phyloP scores from a whole-genome alignment of 1,139 yeast species.

The Pichia sp. region DNA sequence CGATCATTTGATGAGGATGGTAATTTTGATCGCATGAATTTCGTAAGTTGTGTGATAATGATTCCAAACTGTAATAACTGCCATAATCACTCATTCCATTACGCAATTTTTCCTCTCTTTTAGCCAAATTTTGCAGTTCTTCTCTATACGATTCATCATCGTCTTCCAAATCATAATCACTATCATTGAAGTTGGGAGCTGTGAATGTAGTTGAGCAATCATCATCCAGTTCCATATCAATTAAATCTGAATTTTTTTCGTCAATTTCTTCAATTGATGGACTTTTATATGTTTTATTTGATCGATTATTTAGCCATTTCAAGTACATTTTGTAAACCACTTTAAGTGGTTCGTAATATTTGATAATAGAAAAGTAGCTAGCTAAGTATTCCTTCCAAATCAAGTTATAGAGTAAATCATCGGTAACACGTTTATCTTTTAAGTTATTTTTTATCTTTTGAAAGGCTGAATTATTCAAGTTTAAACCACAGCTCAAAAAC shows the following conservation, averaged over 20 bases:
- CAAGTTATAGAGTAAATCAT: slow-evolving; percentile 8
- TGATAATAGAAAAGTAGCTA: slow-evolving; percentile 14
- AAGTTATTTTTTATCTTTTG: too few species aligned
- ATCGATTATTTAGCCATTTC: slow-evolving; percentile 7
- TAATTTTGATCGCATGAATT: neutral
- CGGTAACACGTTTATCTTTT: neutral
- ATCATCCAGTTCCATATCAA: too few species aligned
- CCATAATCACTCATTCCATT: slow-evolving; percentile 15
- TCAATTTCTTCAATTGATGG: slow-evolving; percentile 4
- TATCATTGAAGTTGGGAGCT: neutral
- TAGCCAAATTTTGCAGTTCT: slow-evolving; percentile 1
- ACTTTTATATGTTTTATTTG: slow-evolving; percentile 1
- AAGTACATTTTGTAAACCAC: slow-evolving; percentile 12
- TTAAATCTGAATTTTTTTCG: neutral
- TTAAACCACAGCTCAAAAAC: slow-evolving; percentile 9
- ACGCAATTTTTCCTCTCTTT: slow-evolving; percentile 3
- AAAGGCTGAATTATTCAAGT: slow-evolving; percentile 4
- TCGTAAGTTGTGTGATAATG: too few species aligned
- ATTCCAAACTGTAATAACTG: slow-evolving; percentile 6
- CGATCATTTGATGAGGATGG: neutral
- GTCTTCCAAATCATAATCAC: slow-evolving; percentile 1
- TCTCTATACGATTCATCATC: slow-evolving; percentile 1
- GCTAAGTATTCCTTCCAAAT: slow-evolving; percentile 15
- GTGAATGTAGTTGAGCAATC: neutral
- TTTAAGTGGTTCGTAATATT: slow-evolving; percentile 13